Evolutionary conservation across 345 rosid genomes (phyloP).

Genomic region (Eucalyptus cloeziana): DNA sequence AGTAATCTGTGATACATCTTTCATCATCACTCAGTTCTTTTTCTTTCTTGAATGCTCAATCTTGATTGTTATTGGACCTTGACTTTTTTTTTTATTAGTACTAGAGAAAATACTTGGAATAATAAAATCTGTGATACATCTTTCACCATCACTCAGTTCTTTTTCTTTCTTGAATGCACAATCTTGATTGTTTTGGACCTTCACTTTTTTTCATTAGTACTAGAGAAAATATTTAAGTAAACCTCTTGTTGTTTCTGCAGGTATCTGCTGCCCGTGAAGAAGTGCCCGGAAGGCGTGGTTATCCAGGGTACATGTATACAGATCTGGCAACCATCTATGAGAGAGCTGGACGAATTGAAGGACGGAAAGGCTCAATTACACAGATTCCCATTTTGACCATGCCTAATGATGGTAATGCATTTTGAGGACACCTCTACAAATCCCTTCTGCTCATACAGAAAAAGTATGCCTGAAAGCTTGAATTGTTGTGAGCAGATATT

Average conservation of each 20-base stretch:
- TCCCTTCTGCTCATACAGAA: not conserved
- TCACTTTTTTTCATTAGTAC: not conserved
- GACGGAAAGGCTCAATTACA: conserved; percentile 93
- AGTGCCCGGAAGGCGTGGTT: conserved; percentile 99
- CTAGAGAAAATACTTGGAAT: not conserved
- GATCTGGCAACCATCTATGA: conserved; percentile 99
- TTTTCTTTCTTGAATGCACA: not conserved
- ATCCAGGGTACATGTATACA: conserved; percentile 99
- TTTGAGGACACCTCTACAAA: not conserved
- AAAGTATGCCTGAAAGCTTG: not conserved
- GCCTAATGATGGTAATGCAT: conserved; percentile 88
- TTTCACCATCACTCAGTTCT: not conserved
- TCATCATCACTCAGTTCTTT: not conserved
- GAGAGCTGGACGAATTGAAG: conserved; percentile 98
- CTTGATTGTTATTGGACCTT: not conserved
- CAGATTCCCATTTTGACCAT: conserved; percentile 97
- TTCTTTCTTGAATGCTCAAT: not conserved
- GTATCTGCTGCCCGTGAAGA: conserved; percentile 99
- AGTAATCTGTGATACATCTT: not conserved
- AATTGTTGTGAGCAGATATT: conserved; percentile 44
- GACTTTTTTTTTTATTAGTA: not conserved
- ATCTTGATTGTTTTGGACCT: not conserved
- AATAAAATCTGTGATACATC: not conserved
- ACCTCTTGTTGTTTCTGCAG: conserved; percentile 24
- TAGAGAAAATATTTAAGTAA: not conserved